phyloP scores from a whole-genome alignment of 2,329 filamentous ascomycete genomes.

The Colletotrichum acutatum region DNA sequence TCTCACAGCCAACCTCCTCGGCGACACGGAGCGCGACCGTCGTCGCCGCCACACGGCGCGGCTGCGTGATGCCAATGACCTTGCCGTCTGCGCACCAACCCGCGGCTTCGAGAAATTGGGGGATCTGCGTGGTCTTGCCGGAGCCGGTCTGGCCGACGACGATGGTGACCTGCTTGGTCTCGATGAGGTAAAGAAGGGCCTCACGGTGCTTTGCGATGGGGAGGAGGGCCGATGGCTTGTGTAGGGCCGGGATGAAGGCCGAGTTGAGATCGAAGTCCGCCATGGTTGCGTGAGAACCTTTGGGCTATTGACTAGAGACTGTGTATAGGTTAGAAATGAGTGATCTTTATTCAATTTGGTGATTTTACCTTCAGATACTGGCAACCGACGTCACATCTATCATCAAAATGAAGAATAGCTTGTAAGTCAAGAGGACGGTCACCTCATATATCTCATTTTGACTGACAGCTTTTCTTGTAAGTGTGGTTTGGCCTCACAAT shows the following conservation, averaged over 20 bases:
- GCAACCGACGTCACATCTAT: neutral
- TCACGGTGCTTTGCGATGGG: conserved; percentile 88
- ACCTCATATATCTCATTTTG: neutral
- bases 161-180: conserved; percentile 85
- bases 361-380: neutral
- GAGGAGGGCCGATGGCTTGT: conserved; percentile 85
- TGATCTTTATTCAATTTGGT: neutral
- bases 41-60: conserved; percentile 88
- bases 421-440: neutral
- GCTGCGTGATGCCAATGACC: conserved; percentile 90
- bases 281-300: conserved; percentile 49
- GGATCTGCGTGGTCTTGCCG: conserved; percentile 95
- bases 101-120: conserved; percentile 87
- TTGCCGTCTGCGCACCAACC: conserved; percentile 91
- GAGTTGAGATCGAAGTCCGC: conserved; percentile 67
- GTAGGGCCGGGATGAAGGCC: conserved; percentile 80
- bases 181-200: conserved; percentile 84
- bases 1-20: conserved; percentile 84
- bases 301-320: neutral
- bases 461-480: neutral
- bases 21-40: conserved; percentile 90
- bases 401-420: neutral
- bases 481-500: neutral
- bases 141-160: conserved; percentile 94
- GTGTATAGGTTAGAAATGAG: neutral